Evolutionary conservation across 345 rosid genomes (phyloP).

Genomic region (Crucihimalaya himalaica): DNA sequence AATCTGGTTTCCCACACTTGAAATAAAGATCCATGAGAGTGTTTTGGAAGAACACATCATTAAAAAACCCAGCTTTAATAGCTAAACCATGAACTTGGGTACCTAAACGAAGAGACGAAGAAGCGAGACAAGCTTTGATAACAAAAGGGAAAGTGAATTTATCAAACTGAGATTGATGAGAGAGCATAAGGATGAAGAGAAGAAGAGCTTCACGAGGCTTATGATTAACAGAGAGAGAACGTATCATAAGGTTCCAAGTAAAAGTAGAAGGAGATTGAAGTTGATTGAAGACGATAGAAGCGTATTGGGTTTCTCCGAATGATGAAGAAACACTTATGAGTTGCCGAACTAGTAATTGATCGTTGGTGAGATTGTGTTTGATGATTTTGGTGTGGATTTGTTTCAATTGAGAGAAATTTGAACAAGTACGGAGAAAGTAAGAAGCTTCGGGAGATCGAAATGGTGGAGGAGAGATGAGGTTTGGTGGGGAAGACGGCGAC

Average conservation of each 20-base stretch:
- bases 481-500: conserved; percentile 27
- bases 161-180: conserved; percentile 50
- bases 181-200: conserved; percentile 59
- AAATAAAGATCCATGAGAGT: conserved; percentile 67
- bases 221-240: conserved; percentile 48
- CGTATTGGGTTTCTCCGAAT: conserved; percentile 48
- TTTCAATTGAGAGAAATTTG: conserved; percentile 55
- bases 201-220: conserved; percentile 54
- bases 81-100: conserved; percentile 65
- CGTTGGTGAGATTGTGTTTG: conserved; percentile 47
- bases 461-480: conserved; percentile 30
- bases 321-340: conserved; percentile 54
- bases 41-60: conserved; percentile 58
- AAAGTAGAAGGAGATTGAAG: conserved; percentile 45
- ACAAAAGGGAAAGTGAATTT: conserved; percentile 79
- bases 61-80: conserved; percentile 53
- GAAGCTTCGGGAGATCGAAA: conserved; percentile 51
- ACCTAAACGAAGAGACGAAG: conserved; percentile 42
- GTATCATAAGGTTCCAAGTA: conserved; percentile 78
- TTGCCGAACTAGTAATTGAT: conserved; percentile 62
- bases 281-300: conserved; percentile 55
- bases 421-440: conserved; percentile 46
- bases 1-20: conserved; percentile 48
- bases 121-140: conserved; percentile 58
- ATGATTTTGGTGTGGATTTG: conserved; percentile 60